Evolutionary conservation across 495 filamentous ascomycete genomes (phyloP).

Genomic region (Neurospora hispaniola): DNA sequence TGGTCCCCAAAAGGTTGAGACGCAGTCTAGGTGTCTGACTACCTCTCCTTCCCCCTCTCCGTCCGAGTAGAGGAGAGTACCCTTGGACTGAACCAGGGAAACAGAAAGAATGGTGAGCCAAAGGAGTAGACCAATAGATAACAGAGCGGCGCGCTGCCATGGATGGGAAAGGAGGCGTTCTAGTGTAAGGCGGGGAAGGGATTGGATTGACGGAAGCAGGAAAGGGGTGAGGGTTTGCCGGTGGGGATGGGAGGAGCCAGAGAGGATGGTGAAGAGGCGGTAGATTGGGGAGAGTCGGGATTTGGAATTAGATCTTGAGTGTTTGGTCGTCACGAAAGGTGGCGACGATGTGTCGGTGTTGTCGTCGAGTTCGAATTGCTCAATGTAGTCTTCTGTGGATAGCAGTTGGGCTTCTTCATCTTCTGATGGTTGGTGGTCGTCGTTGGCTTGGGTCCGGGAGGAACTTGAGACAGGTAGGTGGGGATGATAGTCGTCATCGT

Average conservation of each 20-base stretch:
- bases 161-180: slow-evolving; percentile 47
- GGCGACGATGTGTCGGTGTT: not conserved
- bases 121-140: slow-evolving; percentile 46
- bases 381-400: slow-evolving; percentile 5
- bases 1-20: slow-evolving; percentile 46
- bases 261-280: slow-evolving; percentile 4
- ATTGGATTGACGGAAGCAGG: slow-evolving; percentile 50
- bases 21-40: slow-evolving; percentile 50
- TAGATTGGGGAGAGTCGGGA: not conserved
- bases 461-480: not conserved
- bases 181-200: slow-evolving; percentile 49
- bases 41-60: slow-evolving; percentile 29
- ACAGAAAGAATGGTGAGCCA: slow-evolving; percentile 57
- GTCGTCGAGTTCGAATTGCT: slow-evolving; percentile 15
- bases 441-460: not conserved
- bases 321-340: not conserved
- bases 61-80: slow-evolving; percentile 49
- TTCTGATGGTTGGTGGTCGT: not conserved
- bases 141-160: slow-evolving; percentile 44
- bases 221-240: slow-evolving; percentile 46
- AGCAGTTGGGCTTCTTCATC: slow-evolving; percentile 20
- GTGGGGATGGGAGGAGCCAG: slow-evolving; percentile 9
- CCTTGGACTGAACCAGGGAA: slow-evolving; percentile 45
- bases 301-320: not conserved
- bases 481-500: not conserved